Evolutionary conservation across 306 rosid genomes (phyloP), one percentile per base, ranked within the genome.

Genomic region (Ochetophila trinervis): DNA sequence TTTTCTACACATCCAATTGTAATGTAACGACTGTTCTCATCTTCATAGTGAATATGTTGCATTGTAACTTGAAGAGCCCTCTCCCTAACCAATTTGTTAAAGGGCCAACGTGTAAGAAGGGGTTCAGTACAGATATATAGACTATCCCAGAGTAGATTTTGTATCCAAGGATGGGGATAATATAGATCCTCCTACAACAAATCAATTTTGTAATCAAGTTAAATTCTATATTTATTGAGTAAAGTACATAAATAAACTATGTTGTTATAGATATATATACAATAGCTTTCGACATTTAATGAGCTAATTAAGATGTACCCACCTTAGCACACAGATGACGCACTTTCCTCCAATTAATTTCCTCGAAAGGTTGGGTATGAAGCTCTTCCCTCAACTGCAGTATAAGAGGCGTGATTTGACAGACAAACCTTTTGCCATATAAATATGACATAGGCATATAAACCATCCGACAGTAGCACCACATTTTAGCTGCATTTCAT

Each of bases 271-370:
- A 27, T 1, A 27, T 27, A 27, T 27, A 27, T 27, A 27, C 4
- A 27, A 27, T 27, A 27, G 3, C 3, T 27, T 1, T 27, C 32
- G 4, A 27, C 32, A 27, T 27, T 27, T 27, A 4, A 27, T 27
- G 32, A 2, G 32, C 32, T 27, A 27, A 27, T 27, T 27, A 13
- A 47, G 51, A 11, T 47, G 1, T 70, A 78, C 89, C 53, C 56
- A 90, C 95, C 91, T 87, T 83, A 70, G 95, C 88, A 75, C 97
- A 87, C 68, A 74, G 74, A 76, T 80, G 86, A 51, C 95, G 90
- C 54, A 91, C 79, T 61, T 70, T 70, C 66, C 87, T 66, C 97
- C 97, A 90, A 69, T 90, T 89, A 82, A 90, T 65, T 62, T 90
- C 88, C 74, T 85, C 88, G 78, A 85, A 90, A 23, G 90, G 88